Percentiles rank a stretch among this genome's conserved stretches.
Evolutionary conservation across 768 basidiomycete species (phyloP).

Genomic region (Boletus subparvulus): DNA sequence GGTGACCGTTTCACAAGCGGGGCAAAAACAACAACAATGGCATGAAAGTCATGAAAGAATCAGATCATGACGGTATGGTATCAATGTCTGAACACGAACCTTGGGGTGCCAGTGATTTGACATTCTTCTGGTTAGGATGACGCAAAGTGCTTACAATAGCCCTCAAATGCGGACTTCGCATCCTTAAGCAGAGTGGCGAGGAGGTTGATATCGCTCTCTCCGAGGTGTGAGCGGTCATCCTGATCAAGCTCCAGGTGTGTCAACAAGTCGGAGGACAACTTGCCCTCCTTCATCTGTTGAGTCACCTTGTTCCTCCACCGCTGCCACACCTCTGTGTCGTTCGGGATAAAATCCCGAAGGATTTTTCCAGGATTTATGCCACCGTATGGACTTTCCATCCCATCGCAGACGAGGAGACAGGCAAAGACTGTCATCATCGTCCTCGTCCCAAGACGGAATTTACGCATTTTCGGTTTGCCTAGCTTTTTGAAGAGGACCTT

Average conservation of each 20-base stretch:
- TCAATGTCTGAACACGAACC: not conserved
- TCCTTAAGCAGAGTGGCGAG: constrained; percentile 19
- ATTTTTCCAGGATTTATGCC: constrained; percentile 14
- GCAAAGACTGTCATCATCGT: constrained; percentile 27
- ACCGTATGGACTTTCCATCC: constrained; percentile 17
- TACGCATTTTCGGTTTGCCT: constrained; percentile 12
- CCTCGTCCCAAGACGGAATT: constrained; percentile 23
- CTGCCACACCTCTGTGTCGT: constrained; percentile 25
- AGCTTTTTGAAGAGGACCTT: constrained; percentile 18
- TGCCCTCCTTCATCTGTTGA: constrained; percentile 15
- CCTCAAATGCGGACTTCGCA: constrained; percentile 20
- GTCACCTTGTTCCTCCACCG: constrained; percentile 26
- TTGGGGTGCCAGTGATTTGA: not conserved
- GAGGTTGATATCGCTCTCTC: constrained; percentile 9
- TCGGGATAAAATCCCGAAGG: constrained; percentile 22
- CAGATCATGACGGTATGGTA: not conserved
- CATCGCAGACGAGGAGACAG: constrained; percentile 25
- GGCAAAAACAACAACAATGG: not conserved
- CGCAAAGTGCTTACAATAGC: constrained; percentile 10
- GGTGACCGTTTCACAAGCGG: not conserved
- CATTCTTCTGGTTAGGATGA: not conserved
- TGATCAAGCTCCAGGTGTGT: constrained; percentile 1
- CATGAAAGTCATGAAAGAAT: not conserved
- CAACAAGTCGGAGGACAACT: not conserved
- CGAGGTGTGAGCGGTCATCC: constrained; percentile 8